Evolutionary conservation across 176 grass and related monocot genomes (phyloP), one percentile per base, ranked within the genome.

Genomic region (Oryza meyeriana): DNA sequence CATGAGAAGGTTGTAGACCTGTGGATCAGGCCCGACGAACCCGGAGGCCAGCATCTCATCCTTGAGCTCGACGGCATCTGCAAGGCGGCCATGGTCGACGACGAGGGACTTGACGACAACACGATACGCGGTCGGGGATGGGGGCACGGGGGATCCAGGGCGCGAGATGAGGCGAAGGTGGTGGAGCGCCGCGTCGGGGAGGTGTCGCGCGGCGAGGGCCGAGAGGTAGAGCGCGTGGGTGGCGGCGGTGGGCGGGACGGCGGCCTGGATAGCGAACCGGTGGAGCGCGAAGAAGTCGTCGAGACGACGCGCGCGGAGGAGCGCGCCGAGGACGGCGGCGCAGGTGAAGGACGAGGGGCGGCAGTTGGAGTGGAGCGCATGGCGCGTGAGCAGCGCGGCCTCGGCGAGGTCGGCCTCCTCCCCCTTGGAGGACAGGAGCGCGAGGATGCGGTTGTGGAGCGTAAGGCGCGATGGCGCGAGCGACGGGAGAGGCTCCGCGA

Each of bases 311-410:
- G 85, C 83, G 26, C 85, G 91, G 77, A 97, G 89, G 40, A 94
- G 89, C 66, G 92, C 88, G 65, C 80, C 79, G 80, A 97, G 92
- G 75, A 94, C 88, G 24, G 89, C 89, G 79, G 83, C 67, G 85
- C 83, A 87, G 83, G 94, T 97, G 79, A 83, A 94, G 75, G 93
- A 87, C 28, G 94, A 82, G 8, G 94, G 94, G 57, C 89, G 92
- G 87, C 77, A 97, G 85, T 97, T 97, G 83, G 94, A 97, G 89
- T 97, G 93, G 83, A 97, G 90, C 70, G 94, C 89, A 58, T 97
- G 94, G 87, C 94, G 92, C 58, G 88, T 87, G 82, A 97, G 78
- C 57, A 97, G 94, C 52, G 85, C 66, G 33, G 90, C 92, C 85
- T 94, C 92, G 39, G 84, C 55, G 58, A 97, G 94, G 81, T 97